phyloP scores from a whole-genome alignment of 352 stramenopile species.

The Blastocystis sp. region DNA sequence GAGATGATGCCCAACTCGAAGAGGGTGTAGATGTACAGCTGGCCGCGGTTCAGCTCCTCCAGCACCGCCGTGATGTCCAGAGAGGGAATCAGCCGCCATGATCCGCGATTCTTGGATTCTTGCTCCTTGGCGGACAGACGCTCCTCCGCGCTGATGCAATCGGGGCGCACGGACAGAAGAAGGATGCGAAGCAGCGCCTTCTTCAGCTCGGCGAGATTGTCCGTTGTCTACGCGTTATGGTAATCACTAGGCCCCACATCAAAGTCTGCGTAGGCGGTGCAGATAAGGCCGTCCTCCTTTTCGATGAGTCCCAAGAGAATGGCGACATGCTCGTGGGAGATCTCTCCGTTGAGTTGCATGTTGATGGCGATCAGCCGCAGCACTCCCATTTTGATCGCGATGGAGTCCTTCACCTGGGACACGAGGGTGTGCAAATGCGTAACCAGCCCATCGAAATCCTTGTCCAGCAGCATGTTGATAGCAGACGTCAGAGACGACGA shows the following conservation, averaged over 20 bases:
- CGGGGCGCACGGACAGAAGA: constrained; percentile 23
- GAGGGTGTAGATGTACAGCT: constrained; percentile 18
- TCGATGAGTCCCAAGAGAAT: constrained; percentile 28
- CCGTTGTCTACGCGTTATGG: not conserved
- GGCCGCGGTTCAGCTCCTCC: constrained; percentile 10
- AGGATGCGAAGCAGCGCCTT: constrained; percentile 23
- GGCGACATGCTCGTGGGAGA: constrained; percentile 11
- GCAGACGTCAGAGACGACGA: constrained; percentile 1
- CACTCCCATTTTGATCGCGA: constrained; percentile 47
- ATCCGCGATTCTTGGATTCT: constrained; percentile 8
- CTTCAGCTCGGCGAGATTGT: constrained; percentile 46
- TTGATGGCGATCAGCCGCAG: constrained; percentile 34
- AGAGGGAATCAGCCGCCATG: not conserved
- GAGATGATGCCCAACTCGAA: constrained; percentile 33
- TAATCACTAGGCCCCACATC: not conserved
- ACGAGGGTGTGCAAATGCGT: constrained; percentile 37
- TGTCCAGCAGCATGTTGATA: constrained; percentile 36
- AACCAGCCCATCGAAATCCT: constrained; percentile 17
- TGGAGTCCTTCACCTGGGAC: constrained; percentile 30
- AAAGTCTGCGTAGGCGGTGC: constrained; percentile 32
- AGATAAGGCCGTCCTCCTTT: constrained; percentile 44
- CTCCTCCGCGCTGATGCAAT: not conserved
- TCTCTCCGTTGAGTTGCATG: constrained; percentile 50
- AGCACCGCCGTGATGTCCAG: not conserved
- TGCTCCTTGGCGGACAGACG: not conserved